Base-by-base conservation (phyloP, 78 protist genomes). In the Dictyostelium intermedium region DNA sequence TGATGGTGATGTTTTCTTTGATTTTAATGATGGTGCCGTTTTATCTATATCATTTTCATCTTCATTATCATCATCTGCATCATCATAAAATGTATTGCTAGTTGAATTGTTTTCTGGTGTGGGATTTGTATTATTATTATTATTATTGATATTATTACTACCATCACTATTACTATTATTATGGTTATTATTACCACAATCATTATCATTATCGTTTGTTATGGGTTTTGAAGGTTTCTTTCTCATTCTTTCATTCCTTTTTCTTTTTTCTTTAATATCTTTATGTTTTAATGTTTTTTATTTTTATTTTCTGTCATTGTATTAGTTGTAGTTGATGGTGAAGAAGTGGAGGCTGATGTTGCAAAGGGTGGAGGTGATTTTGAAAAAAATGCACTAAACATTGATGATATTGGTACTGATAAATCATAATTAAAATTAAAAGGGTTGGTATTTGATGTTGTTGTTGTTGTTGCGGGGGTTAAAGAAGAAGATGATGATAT, bases 391-490 rank as follows among this genome's bases (percentile, higher is more conserved):
- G 79, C 32, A 43, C 35, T 76, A 39, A 86, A 86, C 34, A 86
- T 73, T 35, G 53, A 32, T 37, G 92, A 37, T 25, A 86, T 86
- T 39, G 92, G 80, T 27, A 50, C n/a, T 13, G 53, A 47, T 39
- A 86, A 60, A 86, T 86, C 92, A 86, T 86, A 78, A 25, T 73
- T 73, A 41, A 86, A 32, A 41, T 86, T 69, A 34, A 27, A 37
- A 5, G 80, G 63, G 16, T 23, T 32, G 10, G 30, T 2, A 5
- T 7, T 56, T 16, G 50, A 35, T 16, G 74, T 9, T 25, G 43
- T 1, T 50, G n/a, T 8, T 63, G 47, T 7, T 82, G 77, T 1
- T 37, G n/a, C n/a, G n/a, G n/a, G n/a, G n/a, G n/a, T n/a, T n/a
- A n/a, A 39, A 39, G 43, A 39, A 39, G 10, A 39, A 39, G 86